A percentile compares a stretch with the other conserved stretches of the same genome.
These are phyloP conservation scores for Bryum argenteum DNA, from an alignment of 225 moss, liverwort and hornwort species.

Conservation along the genomic window DNA sequence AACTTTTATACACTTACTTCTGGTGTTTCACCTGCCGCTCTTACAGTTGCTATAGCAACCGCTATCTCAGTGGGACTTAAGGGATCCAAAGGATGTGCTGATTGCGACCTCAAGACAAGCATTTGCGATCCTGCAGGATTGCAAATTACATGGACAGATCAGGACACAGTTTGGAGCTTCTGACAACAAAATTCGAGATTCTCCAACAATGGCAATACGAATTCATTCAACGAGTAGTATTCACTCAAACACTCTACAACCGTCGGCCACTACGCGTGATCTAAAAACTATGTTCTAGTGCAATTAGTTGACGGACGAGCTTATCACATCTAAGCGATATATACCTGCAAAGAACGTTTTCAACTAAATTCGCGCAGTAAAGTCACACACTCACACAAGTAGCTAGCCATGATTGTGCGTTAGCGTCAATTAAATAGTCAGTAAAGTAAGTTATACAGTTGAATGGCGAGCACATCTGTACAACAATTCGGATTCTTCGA, in stretches of 20 bases:
- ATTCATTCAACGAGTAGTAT: not conserved
- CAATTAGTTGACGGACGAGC: slow-evolving; percentile 4
- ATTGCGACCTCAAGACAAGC: slow-evolving; percentile 67
- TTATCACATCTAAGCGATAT: not conserved
- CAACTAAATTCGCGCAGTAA: not conserved
- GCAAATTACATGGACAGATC: not conserved
- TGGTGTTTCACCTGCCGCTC: slow-evolving; percentile 85
- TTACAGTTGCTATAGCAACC: slow-evolving; percentile 79
- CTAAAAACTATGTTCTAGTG: slow-evolving; percentile 8
- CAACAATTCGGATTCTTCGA: not conserved
- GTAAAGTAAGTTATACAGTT: not conserved
- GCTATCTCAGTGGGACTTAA: slow-evolving; percentile 82
- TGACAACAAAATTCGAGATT: not conserved
- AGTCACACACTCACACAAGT: not conserved
- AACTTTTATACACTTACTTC: slow-evolving; percentile 54
- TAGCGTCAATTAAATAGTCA: not conserved
- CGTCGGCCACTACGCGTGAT: slow-evolving; percentile 20
- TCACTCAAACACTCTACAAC: not conserved
- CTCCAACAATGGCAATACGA: not conserved
- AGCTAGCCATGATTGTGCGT: slow-evolving; percentile 1
- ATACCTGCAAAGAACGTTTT: not conserved
- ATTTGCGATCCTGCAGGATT: slow-evolving; percentile 54
- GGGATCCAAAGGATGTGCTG: slow-evolving; percentile 85
- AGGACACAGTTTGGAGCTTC: slow-evolving; percentile 1
- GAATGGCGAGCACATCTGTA: not conserved